A percentile compares a stretch with the other conserved stretches of the same genome.
These are phyloP conservation scores for Cucumis hystrix DNA, from an alignment of 306 rosid species.

Conservation along the genomic window DNA sequence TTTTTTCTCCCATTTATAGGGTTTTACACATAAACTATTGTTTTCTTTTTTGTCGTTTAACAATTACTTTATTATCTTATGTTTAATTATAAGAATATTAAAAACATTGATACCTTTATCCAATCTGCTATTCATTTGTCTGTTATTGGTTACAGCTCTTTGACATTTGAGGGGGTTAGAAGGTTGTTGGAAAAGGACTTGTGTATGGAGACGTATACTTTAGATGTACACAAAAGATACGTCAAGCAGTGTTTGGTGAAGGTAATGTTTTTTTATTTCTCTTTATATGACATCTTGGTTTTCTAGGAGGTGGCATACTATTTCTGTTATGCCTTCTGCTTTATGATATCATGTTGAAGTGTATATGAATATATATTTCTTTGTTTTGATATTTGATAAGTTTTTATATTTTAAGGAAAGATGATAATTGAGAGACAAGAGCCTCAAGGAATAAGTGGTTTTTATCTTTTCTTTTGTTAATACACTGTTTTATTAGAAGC, in stretches of 20 bases:
- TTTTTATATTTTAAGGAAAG: not conserved
- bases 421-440: not conserved
- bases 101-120: not conserved
- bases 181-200: slow-evolving; percentile 84
- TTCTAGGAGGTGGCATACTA: slow-evolving; percentile 4
- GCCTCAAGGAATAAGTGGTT: not conserved
- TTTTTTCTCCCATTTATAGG: too few relatives aligned
- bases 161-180: slow-evolving; percentile 88
- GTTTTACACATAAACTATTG: too few relatives aligned
- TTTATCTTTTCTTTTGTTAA: not conserved
- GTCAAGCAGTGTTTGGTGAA: slow-evolving; percentile 59
- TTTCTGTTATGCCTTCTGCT: not conserved
- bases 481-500: not conserved
- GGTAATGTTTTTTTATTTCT: slow-evolving; percentile 27
- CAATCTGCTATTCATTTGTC: not conserved
- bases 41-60: too few relatives aligned
- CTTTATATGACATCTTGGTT: not conserved
- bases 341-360: not conserved
- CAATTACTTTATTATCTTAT: not conserved
- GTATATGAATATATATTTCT: too few relatives aligned
- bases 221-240: slow-evolving; percentile 77
- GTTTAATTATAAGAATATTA: not conserved
- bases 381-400: not conserved
- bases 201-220: slow-evolving; percentile 41
- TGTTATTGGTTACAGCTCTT: slow-evolving; percentile 47